Evolutionary conservation across 164 flowering plant genomes (phyloP).

Genomic region (Tetrastigma voinierianum): DNA sequence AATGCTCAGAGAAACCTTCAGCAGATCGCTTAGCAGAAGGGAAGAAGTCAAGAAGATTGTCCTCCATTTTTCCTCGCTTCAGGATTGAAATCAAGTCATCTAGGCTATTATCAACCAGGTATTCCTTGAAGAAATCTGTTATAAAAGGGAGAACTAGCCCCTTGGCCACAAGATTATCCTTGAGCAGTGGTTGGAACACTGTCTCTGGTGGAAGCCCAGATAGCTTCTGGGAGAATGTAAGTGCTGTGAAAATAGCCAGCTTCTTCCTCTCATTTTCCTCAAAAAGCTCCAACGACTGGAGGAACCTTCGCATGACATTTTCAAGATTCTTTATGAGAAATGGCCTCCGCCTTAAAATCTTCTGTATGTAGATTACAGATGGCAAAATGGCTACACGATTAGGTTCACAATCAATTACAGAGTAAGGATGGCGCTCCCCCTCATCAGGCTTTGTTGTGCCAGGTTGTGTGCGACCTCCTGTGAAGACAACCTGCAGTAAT

Average conservation of each 20-base stretch:
- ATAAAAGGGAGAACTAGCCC: conserved; percentile 92
- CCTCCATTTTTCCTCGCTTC: conserved; percentile 93
- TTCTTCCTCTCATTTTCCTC: conserved; percentile 96
- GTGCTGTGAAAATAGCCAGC: conserved; percentile 95
- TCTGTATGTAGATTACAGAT: conserved; percentile 89
- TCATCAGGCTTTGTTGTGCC: conserved; percentile 97
- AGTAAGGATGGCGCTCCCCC: conserved; percentile 91
- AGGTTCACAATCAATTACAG: conserved; percentile 84
- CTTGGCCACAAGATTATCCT: conserved; percentile 92
- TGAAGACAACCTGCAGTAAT: conserved; percentile 76
- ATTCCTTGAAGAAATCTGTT: conserved; percentile 94
- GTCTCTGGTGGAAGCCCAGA: conserved; percentile 99
- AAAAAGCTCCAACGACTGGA: conserved; percentile 95
- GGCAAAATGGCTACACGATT: conserved; percentile 80
- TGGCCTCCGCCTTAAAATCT: conserved; percentile 82
- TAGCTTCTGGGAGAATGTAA: conserved; percentile 93
- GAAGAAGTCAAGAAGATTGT: conserved; percentile 80
- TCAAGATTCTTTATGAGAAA: conserved; percentile 97
- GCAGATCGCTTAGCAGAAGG: conserved; percentile 85
- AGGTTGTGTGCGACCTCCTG: conserved; percentile 96
- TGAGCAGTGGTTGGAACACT: conserved; percentile 91
- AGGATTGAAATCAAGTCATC: conserved; percentile 90
- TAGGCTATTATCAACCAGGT: conserved; percentile 84
- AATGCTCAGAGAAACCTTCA: conserved; percentile 89
- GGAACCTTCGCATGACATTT: conserved; percentile 93